A percentile compares a stretch with the other conserved stretches of the same genome.
Evolutionary conservation across 2,329 filamentous ascomycete species (phyloP).

Genomic region (Cladosporium velox): DNA sequence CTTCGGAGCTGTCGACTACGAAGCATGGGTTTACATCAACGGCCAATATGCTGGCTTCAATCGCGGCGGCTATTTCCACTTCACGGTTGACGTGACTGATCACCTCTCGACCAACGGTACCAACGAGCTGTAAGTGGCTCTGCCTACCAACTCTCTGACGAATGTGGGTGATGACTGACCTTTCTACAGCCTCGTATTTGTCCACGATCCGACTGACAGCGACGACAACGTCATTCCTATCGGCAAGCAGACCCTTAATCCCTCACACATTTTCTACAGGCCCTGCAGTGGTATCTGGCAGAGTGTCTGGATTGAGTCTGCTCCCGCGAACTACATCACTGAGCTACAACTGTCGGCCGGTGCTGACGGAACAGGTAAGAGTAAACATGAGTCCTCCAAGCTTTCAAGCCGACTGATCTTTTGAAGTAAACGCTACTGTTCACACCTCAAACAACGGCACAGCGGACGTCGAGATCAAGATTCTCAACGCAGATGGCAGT

Average conservation of each 20-base stretch:
- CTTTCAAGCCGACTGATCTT: background rate
- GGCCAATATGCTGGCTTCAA: slow-evolving; percentile 55
- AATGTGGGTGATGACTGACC: slow-evolving; percentile 43
- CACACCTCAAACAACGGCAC: slow-evolving; percentile 45
- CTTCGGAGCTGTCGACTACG: slow-evolving; percentile 65
- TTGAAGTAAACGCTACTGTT: slow-evolving; percentile 42
- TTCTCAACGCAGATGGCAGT: slow-evolving; percentile 20
- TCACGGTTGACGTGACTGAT: slow-evolving; percentile 59
- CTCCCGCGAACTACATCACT: slow-evolving; percentile 57
- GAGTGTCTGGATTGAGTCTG: slow-evolving; percentile 67
- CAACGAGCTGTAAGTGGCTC: slow-evolving; percentile 58
- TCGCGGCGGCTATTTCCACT: slow-evolving; percentile 60
- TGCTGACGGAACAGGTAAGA: slow-evolving; percentile 26
- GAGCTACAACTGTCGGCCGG: slow-evolving; percentile 59
- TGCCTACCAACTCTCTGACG: slow-evolving; percentile 40
- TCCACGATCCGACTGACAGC: slow-evolving; percentile 65
- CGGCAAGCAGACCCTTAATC: slow-evolving; percentile 54
- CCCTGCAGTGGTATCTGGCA: slow-evolving; percentile 74
- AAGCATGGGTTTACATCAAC: slow-evolving; percentile 57
- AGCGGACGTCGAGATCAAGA: slow-evolving; percentile 40
- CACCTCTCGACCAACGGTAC: slow-evolving; percentile 64
- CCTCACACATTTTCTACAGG: slow-evolving; percentile 68
- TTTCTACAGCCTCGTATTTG: slow-evolving; percentile 60
- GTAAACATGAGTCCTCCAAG: background rate
- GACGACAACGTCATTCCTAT: slow-evolving; percentile 59